These are phyloP conservation scores for Brassica incana DNA, from an alignment of 345 rosid genomes.

Conservation along the genomic window DNA sequence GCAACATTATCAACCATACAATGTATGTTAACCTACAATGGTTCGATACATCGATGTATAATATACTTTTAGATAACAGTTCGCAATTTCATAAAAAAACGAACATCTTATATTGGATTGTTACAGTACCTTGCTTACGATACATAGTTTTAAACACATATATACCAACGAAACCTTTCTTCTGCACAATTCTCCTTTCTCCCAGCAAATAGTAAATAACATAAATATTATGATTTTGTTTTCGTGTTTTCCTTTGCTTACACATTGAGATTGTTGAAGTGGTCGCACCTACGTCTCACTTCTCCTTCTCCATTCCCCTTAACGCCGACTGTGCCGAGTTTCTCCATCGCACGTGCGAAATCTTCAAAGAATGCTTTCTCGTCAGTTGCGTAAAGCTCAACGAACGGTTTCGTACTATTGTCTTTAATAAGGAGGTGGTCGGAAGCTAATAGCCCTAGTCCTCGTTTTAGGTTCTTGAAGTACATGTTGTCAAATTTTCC, in stretches of 20 bases:
- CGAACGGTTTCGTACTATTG: slow-evolving; percentile 43
- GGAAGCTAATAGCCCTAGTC: slow-evolving; percentile 44
- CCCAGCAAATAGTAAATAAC: slow-evolving; percentile 8
- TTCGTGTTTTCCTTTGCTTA: not conserved
- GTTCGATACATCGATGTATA: not conserved
- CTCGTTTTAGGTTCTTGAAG: slow-evolving; percentile 46
- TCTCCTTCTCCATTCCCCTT: slow-evolving; percentile 50
- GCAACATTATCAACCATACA: not conserved
- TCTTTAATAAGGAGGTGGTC: slow-evolving; percentile 41
- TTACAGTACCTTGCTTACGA: slow-evolving; percentile 21
- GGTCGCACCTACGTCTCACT: slow-evolving; percentile 56
- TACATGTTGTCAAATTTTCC: slow-evolving; percentile 58
- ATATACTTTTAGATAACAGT: not conserved
- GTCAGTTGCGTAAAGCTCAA: slow-evolving; percentile 43
- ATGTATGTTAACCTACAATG: not conserved
- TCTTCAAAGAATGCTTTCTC: slow-evolving; percentile 47
- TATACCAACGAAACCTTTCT: slow-evolving; percentile 15
- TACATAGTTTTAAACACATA: not conserved
- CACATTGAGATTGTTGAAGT: slow-evolving; percentile 40
- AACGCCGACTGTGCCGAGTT: slow-evolving; percentile 41
- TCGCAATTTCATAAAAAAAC: not conserved
- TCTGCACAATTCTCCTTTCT: slow-evolving; percentile 14
- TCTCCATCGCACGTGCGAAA: slow-evolving; percentile 53
- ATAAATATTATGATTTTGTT: not conserved
- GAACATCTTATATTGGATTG: slow-evolving; percentile 10